Percentiles rank a stretch among this genome's conserved stretches.
Evolutionary conservation across 2,329 filamentous ascomycete genomes (phyloP).

Genomic region (Cladosporium sp.): DNA sequence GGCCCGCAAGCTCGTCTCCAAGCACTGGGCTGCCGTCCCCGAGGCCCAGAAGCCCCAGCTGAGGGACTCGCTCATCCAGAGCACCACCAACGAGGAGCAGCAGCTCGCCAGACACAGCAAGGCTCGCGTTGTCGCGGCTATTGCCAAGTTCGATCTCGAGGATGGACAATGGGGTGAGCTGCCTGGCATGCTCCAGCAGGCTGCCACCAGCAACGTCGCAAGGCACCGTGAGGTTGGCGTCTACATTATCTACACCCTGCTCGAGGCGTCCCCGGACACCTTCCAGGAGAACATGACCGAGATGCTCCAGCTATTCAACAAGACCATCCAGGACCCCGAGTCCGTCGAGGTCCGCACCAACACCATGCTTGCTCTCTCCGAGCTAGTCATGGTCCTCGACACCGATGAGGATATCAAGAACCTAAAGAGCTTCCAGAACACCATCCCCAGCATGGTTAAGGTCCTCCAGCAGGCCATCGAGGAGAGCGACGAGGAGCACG

Average conservation of each 20-base stretch:
- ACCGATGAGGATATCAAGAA: slow-evolving; percentile 78
- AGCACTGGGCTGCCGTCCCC: slow-evolving; percentile 79
- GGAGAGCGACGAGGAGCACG: slow-evolving; percentile 73
- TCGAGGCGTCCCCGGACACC: slow-evolving; percentile 82
- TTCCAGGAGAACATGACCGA: slow-evolving; percentile 79
- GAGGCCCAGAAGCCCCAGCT: slow-evolving; percentile 76
- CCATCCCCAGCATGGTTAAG: slow-evolving; percentile 84
- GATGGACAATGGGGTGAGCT: slow-evolving; percentile 84
- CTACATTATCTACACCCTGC: slow-evolving; percentile 88
- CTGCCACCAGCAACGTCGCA: slow-evolving; percentile 72
- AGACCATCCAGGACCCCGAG: slow-evolving; percentile 85
- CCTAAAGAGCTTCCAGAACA: slow-evolving; percentile 72
- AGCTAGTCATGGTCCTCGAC: slow-evolving; percentile 83
- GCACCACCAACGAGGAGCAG: slow-evolving; percentile 76
- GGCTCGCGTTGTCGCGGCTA: slow-evolving; percentile 81
- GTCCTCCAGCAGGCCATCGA: slow-evolving; percentile 84
- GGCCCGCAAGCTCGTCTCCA: slow-evolving; percentile 75
- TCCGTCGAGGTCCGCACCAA: slow-evolving; percentile 93
- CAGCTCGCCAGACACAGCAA: slow-evolving; percentile 79
- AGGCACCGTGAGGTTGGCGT: slow-evolving; percentile 85
- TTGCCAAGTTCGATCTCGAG: slow-evolving; percentile 82
- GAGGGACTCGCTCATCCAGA: slow-evolving; percentile 79
- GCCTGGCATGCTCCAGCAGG: slow-evolving; percentile 74
- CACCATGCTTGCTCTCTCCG: slow-evolving; percentile 86
- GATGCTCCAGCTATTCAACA: slow-evolving; percentile 79